Conservation (phyloP, 2,329 filamentous ascomycete species). For the Arthrobotrys conoides region DNA sequence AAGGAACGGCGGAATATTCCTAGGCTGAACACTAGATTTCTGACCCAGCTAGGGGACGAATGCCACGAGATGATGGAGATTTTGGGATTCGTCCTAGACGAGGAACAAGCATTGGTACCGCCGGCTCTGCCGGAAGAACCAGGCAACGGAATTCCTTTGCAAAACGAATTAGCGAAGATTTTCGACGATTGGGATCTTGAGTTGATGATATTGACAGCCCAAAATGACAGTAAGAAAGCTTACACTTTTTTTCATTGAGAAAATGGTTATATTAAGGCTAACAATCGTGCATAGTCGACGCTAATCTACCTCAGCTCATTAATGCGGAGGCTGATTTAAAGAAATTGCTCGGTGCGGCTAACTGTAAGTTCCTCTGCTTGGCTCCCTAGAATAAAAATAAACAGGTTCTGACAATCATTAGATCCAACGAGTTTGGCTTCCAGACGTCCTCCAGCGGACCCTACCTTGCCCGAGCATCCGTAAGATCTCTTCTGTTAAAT, state of each 20-base stretch:
- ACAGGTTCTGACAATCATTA: not conserved
- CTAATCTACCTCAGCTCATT: constrained; percentile 6
- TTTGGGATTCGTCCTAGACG: constrained; percentile 41
- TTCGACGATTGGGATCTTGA: constrained; percentile 51
- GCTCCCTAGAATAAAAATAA: not conserved
- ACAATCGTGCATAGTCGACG: constrained; percentile 46
- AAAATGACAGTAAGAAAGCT: constrained; percentile 29
- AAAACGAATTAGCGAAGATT: constrained; percentile 31
- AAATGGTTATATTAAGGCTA: constrained; percentile 27
- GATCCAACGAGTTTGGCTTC: not conserved
- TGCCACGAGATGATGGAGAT: constrained; percentile 47
- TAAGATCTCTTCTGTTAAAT: constrained; percentile 63
- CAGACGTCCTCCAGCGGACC: constrained; percentile 48
- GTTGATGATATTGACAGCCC: constrained; percentile 24
- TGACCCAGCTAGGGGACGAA: constrained; percentile 52
- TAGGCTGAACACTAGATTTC: constrained; percentile 33
- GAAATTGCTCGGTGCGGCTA: constrained; percentile 61
- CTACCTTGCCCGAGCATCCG: constrained; percentile 65
- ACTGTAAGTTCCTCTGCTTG: constrained; percentile 66
- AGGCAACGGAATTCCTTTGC: constrained; percentile 14
- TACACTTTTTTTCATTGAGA: constrained; percentile 1
- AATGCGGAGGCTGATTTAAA: constrained; percentile 62
- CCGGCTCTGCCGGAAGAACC: constrained; percentile 28
- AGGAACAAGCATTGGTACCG: constrained; percentile 34
- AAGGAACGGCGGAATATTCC: constrained; percentile 42